Evolutionary conservation across 2,329 filamentous ascomycete species (phyloP), one percentile per base, ranked within the genome.

Genomic region (Botryotinia globosa): DNA sequence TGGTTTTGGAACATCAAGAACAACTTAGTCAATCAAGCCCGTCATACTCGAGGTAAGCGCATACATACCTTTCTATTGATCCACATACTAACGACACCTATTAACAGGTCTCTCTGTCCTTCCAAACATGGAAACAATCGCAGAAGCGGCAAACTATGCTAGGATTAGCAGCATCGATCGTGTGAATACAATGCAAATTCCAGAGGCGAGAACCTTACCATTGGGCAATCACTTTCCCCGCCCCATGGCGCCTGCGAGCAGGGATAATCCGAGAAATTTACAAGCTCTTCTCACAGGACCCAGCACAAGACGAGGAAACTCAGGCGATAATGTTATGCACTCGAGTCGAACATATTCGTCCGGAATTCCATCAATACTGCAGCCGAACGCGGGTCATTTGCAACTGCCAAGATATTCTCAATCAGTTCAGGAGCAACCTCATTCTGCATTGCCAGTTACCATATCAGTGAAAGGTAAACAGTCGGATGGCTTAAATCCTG

Each of bases 1-100:
- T 68, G 48, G 65, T 39, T 68, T 58, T 68, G 65, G 65, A 58
- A 68, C 29, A 32, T 68, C 5, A 68, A 42, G 29, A 29, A n/a
- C 3, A 68, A 68, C 25, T 18, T 68, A 16, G 20, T 42, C 4
- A 42, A 56, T 14, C 39, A 56, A 44, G 22, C 39, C 39, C 34
- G 34, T 16, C n/a, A 16, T 32, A 18, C 14, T 0, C 25, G 39
- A 2, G 65, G 65, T 68, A 68, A 14, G 34, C 42, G 10, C 29
- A 39, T 10, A 14, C 16, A 3, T 32, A 0, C 8, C 1, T 68
- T 42, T 32, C 8, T 0, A 29, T 32, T 2, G 20, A n/a, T 32
- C 22, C 14, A 16, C 12, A 22, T 56, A 44, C 48, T 68, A 42
- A 68, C n/a, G 0, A 18, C 25, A 68, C 32, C 12, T 7, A 25